Evolutionary conservation across 768 basidiomycete species (phyloP), one percentile per base, ranked within the genome.

Genomic region (Leucosporidium creatinivorum): DNA sequence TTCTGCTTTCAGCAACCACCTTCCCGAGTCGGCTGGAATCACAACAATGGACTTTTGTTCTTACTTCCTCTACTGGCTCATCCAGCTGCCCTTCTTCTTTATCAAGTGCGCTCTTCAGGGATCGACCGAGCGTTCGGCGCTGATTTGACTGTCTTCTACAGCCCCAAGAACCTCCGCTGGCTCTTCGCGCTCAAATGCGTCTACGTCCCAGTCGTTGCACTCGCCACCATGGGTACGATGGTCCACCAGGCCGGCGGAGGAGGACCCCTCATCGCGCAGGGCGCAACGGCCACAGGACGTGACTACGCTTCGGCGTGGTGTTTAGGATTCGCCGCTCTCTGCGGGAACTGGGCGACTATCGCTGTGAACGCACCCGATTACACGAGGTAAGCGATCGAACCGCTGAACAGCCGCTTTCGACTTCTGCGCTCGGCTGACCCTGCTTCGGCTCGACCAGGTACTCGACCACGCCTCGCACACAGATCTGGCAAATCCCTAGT

Each of bases 291-390:
- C 25, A 78, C 74, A 21, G 89, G 85, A 2, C 80, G 81, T 67
- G 78, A 79, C 31, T 79, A 85, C 58, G 82, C 83, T n/a, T 90
- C 89, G 87, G 87, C 84, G 3, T 92, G 88, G 88, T 78, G 93
- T 28, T 31, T 57, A 31, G 30, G 78, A 93, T 61, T 82, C 82
- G 62, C 84, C 85, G 1, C 74, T 93, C 68, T 92, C 92, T 21
- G 89, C 88, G 0, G 83, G 84, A 69, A 44, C 39, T 92, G 87
- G 77, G 76, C 79, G 17, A 78, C 78, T 3, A 64, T 78, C 25
- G 50, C 49, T 1, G 33, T 65, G 8, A 65, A 65, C 50, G 51
- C 58, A 33, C 57, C 58, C 15, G 65, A 66, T 50, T 66, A 61
- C 44, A 61, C 65, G 1, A 51, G 65, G 5, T 66, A 56, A 52